Evolutionary conservation across 495 filamentous ascomycete genomes (phyloP).

Genomic region (Barbatosphaeria neglecta): DNA sequence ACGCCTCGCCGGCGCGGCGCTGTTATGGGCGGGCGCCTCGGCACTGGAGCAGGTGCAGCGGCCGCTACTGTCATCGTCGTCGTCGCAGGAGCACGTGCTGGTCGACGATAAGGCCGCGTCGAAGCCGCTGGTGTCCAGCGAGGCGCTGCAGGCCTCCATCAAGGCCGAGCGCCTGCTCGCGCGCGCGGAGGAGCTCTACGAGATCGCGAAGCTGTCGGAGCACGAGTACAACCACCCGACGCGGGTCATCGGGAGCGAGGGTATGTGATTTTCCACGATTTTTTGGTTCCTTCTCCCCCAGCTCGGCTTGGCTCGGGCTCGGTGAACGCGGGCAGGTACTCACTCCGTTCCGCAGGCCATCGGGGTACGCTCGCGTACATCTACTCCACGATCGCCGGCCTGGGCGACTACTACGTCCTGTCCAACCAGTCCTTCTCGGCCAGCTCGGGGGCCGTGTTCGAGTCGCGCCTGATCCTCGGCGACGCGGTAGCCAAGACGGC

Average conservation of each 20-base stretch:
- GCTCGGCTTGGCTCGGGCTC: too few relatives aligned
- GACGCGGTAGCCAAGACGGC: constrained; percentile 38
- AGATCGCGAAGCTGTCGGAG: constrained; percentile 40
- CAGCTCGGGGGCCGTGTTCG: constrained; percentile 44
- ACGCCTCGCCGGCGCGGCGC: not conserved
- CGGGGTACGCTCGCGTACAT: constrained; percentile 49
- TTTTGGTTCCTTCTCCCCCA: too few relatives aligned
- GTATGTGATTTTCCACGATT: constrained; percentile 18
- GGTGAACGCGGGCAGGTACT: too few relatives aligned
- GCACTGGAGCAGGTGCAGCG: not conserved
- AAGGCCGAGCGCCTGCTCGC: constrained; percentile 36
- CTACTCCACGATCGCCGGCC: constrained; percentile 31
- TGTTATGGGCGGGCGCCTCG: not conserved
- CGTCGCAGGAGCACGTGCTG: not conserved
- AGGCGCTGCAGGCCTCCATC: constrained; percentile 42
- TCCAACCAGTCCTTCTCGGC: constrained; percentile 48
- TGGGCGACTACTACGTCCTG: constrained; percentile 47
- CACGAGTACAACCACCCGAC: constrained; percentile 50
- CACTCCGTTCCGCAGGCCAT: constrained; percentile 35
- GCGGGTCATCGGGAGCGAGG: constrained; percentile 50
- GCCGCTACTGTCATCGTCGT: not conserved
- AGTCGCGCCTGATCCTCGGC: constrained; percentile 45
- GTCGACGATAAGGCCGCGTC: not conserved
- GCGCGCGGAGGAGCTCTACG: constrained; percentile 44
- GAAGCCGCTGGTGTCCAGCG: constrained; percentile 26